Evolutionary conservation across 352 stramenopile genomes (phyloP), one percentile per base, ranked within the genome.

Genomic region (Pythium utonaiense): DNA sequence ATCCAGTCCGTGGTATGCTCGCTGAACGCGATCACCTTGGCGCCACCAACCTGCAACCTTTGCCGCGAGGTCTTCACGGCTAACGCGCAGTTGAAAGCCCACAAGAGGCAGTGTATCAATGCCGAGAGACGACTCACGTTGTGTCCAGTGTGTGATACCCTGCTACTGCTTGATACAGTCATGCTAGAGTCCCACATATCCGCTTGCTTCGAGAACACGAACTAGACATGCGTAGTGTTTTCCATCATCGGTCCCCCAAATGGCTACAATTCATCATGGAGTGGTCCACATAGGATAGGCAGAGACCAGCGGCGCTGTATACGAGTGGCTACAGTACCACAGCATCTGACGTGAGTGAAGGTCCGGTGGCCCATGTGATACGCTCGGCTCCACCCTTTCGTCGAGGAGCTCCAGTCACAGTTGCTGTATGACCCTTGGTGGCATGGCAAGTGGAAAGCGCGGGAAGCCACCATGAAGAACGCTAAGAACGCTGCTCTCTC

Each of bases 1-100:
- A 50, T 88, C 40, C 74, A 77, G 12, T 69, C 70, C 6, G 63
- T 88, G 27, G 72, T 68, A 27, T 77, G 83, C 25, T 73, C 88
- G 49, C 60, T 88, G 13, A 76, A 87, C 52, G 74, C 86, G 12
- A 71, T 83, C 44, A 44, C 86, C 0, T 49, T 68, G 7, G 63
- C 56, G 0, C 36, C 65, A 9, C 62, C 58, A 13, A 88, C 85
- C 55, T 90, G 80, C 65, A 72, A 54, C 5, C 50, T 86, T 3
- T 90, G 80, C 54, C 82, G 79, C 53, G 55, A 66, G 12, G 36
- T 49, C 2, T 81, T 84, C 57, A 66, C 83, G 14, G 64, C 62
- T 13, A 17, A 7, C 0, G 16, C 14, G 7, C 30, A 62, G 36
- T 65, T 84, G 25, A 86, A 83, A 58, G 41, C 31, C 19, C 80